Base-by-base conservation (phyloP, 1,284 basidiomycete species). In the Rhodotorula sp. region DNA sequence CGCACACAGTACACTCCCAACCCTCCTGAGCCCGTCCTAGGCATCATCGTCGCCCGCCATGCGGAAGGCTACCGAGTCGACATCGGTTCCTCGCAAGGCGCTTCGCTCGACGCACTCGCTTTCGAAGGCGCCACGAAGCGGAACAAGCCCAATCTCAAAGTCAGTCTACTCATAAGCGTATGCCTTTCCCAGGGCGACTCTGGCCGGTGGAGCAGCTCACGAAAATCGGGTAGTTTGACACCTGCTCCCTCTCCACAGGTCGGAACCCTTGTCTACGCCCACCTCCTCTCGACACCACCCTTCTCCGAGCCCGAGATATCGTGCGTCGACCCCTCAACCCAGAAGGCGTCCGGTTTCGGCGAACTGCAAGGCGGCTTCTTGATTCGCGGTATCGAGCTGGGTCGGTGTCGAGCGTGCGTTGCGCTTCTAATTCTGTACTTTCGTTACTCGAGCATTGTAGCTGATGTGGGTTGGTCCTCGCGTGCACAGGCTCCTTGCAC, bases 251-350 rank as follows among this genome's bases (percentile, higher is more conserved):
- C 59, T 4, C 24, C 19, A 4, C 73, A 93, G 91, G 86, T 93
- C 58, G 91, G 91, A 47, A 85, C 87, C 13, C 80, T 92, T 51
- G 84, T 93, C 2, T 93, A 92, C 79, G 90, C 90, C 2, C 86
- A 91, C 54, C 87, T 93, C 44, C 91, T 90, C 17, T 81, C 92
- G 32, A 91, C 91, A 22, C 89, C 92, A 77, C 90, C 90, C 77
- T 90, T 93, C 78, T 91, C 92, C 87, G 91, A 93, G 62, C 91
- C 91, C 2, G 91, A 93, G 76, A 82, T 93, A 8, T 90, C 92
- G 78, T 93, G 91, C 78, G 91, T 92, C 76, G 89, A 92, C 77
- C 89, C 90, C 6, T 88, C 91, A 75, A 90, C 89, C 39, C 87
- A 85, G 74, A 93, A 92, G 80, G 82, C 90, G 0, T 89, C 89